Evolutionary conservation across 1,284 basidiomycete species (phyloP).

Genomic region (Microbotryum scabiosae): DNA sequence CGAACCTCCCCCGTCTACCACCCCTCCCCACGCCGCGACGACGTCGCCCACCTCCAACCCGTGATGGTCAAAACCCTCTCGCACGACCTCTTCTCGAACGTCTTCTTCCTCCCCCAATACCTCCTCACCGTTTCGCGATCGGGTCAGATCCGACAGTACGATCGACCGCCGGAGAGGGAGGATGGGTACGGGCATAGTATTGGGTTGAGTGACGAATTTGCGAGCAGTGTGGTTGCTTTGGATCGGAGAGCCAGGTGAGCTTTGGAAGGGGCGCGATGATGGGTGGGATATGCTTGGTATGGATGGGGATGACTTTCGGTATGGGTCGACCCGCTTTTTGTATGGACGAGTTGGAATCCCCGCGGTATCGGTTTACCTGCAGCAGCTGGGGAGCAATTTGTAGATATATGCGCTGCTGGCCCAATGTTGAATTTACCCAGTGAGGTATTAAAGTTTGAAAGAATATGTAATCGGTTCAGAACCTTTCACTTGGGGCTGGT

Average conservation of each 20-base stretch:
- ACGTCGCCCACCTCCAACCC: conserved; percentile 82
- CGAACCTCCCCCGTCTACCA: conserved; percentile 44
- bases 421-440: no score
- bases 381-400: no score
- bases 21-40: conserved; percentile 74
- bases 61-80: conserved; percentile 55
- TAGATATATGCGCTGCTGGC: no score
- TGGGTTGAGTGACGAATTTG: conserved; percentile 23
- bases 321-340: no score
- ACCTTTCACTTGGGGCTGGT: no score
- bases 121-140: conserved; percentile 11
- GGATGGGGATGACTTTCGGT: no score
- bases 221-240: conserved; percentile 14
- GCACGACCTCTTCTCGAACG: conserved; percentile 16
- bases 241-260: conserved; percentile 19
- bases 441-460: no score
- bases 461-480: no score
- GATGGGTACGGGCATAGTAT: not conserved
- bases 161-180: conserved; percentile 21
- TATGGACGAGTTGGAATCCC: not conserved
- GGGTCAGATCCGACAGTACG: conserved; percentile 22
- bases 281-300: not conserved
- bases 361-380: no score
- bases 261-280: not conserved
- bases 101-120: conserved; percentile 14